Evolutionary conservation across 352 stramenopile genomes (phyloP).

Genomic region (Phytophthora pluvialis): DNA sequence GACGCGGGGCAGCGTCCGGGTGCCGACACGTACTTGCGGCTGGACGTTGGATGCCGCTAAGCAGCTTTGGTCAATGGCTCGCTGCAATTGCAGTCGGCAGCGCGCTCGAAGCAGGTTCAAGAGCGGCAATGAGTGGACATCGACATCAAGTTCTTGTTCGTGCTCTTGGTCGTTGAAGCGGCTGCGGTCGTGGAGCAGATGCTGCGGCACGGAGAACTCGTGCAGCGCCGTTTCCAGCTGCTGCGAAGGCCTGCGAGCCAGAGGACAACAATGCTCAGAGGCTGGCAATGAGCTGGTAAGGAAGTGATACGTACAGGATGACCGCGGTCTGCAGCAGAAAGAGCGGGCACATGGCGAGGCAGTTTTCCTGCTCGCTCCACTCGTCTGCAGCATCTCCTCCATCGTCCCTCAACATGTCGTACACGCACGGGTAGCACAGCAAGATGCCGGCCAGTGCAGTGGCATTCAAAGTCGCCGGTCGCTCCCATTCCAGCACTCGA

Average conservation of each 20-base stretch:
- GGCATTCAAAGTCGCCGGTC: conserved; percentile 18
- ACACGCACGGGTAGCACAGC: conserved; percentile 54
- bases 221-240: conserved; percentile 39
- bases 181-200: conserved; percentile 30
- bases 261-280: conserved; percentile 20
- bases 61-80: conserved; percentile 13
- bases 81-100: conserved; percentile 25
- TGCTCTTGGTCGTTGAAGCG: conserved; percentile 10
- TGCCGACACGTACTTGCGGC: conserved; percentile 22
- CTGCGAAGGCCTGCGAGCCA: conserved; percentile 14
- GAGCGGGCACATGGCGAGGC: conserved; percentile 59
- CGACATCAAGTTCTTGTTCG: conserved; percentile 6
- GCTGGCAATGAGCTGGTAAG: background rate
- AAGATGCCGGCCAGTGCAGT: conserved; percentile 49
- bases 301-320: conserved; percentile 30
- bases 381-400: background rate
- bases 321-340: conserved; percentile 34
- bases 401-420: conserved; percentile 34
- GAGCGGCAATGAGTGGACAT: background rate
- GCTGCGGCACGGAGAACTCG: conserved; percentile 62
- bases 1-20: conserved; percentile 41
- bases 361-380: conserved; percentile 54
- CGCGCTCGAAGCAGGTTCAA: conserved; percentile 17
- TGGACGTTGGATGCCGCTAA: background rate
- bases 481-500: conserved; percentile 28